phyloP scores from a whole-genome alignment of 2,329 filamentous ascomycete species.

The Triangularia setosa region DNA sequence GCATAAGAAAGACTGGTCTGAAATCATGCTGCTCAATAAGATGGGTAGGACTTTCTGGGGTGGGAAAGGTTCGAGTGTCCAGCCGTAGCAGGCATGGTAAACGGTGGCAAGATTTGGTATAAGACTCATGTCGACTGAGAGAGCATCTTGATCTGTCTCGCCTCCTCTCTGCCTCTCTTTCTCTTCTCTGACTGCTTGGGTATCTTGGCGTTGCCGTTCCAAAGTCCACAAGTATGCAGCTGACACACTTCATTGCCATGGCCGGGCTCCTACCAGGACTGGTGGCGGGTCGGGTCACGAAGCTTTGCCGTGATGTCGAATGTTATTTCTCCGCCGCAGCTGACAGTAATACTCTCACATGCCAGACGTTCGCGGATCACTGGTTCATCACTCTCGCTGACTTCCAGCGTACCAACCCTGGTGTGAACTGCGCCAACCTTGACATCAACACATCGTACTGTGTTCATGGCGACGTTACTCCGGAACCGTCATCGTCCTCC shows the following conservation, averaged over 20 bases:
- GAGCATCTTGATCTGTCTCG: not conserved
- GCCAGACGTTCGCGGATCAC: not conserved
- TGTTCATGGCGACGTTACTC: not conserved
- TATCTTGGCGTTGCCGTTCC: not conserved
- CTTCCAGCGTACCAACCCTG: not conserved
- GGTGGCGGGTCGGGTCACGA: too few relatives aligned
- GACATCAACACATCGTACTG: not conserved
- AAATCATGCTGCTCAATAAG: not conserved
- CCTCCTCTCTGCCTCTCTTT: not conserved
- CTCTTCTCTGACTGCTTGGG: not conserved
- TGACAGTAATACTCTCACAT: not conserved
- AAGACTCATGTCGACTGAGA: not conserved
- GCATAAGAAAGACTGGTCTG: too few relatives aligned
- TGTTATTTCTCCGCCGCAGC: not conserved
- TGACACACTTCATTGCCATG: not conserved
- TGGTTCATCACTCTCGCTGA: not conserved
- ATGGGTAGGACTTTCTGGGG: not conserved
- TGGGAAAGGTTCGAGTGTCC: too few relatives aligned
- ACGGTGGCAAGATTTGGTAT: not conserved
- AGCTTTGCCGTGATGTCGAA: too few relatives aligned
- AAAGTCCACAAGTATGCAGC: too few relatives aligned
- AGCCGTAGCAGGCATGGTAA: too few relatives aligned
- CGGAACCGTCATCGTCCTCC: too few relatives aligned
- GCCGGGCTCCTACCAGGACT: too few relatives aligned
- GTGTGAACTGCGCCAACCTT: not conserved